These are phyloP conservation scores for Saussurea involucrata DNA, from an alignment of 129 eudicot species.

Conservation along the genomic window DNA sequence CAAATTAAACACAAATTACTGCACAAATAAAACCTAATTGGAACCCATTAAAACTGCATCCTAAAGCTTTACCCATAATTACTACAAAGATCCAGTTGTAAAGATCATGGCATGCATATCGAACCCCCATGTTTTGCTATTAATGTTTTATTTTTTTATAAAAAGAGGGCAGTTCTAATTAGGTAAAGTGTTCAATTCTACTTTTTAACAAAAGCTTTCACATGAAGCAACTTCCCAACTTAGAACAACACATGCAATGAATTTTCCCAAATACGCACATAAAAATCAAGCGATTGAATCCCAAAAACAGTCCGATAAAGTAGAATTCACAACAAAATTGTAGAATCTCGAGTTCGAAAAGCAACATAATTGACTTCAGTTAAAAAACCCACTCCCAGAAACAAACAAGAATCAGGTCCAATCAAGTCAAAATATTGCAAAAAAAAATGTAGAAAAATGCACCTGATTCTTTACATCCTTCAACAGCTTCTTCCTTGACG, in stretches of 20 bases:
- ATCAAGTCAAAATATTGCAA: background rate
- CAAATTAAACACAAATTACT: background rate
- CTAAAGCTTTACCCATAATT: background rate
- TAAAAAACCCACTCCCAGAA: background rate
- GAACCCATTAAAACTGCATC: background rate
- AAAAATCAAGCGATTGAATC: slow-evolving; percentile 1
- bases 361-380: slow-evolving; percentile 8
- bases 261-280: background rate
- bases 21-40: background rate
- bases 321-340: slow-evolving; percentile 2
- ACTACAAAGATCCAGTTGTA: slow-evolving; percentile 11
- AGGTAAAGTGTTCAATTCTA: slow-evolving; percentile 26
- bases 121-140: background rate
- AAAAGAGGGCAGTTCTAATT: slow-evolving; percentile 20
- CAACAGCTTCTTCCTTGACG: slow-evolving; percentile 53
- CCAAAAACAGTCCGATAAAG: background rate
- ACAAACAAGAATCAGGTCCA: background rate
- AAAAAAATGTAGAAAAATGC: slow-evolving; percentile 3
- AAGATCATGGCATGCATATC: background rate
- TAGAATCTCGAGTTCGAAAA: background rate
- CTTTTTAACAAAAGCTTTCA: slow-evolving; percentile 22
- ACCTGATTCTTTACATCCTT: slow-evolving; percentile 56
- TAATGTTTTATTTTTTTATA: background rate
- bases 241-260: slow-evolving; percentile 30
- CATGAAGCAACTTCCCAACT: slow-evolving; percentile 27